phyloP scores from a whole-genome alignment of 768 basidiomycete genomes.

The Clitopilus hobsonii region DNA sequence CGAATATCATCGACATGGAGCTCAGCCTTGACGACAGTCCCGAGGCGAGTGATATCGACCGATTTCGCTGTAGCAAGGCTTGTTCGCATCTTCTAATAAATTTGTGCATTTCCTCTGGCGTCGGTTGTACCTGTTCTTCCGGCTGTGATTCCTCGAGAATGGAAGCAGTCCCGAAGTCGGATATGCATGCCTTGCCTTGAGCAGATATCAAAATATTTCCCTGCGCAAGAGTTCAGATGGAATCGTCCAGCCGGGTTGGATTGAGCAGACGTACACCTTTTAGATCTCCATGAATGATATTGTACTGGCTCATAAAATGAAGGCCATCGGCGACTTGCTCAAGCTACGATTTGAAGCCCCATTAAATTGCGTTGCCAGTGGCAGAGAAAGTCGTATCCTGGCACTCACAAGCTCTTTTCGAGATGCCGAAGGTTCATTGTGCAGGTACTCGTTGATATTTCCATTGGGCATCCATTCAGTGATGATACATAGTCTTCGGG shows the following conservation, averaged over 20 bases:
- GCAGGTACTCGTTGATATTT: conserved; percentile 14
- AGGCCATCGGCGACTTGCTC: conserved; percentile 23
- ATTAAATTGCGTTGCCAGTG: neutral
- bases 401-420: conserved; percentile 10
- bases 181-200: conserved; percentile 37
- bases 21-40: neutral
- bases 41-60: neutral
- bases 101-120: neutral
- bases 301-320: conserved; percentile 17
- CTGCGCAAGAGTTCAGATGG: neutral
- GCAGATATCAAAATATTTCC: conserved; percentile 5
- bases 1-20: neutral
- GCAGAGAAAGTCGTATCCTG: neutral
- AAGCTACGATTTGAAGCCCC: conserved; percentile 11
- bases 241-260: neutral
- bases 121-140: neutral
- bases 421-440: conserved; percentile 1
- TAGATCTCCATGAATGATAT: conserved; percentile 34
- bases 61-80: neutral
- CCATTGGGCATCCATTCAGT: conserved; percentile 27
- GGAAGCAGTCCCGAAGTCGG: neutral
- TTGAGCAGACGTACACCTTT: conserved; percentile 22
- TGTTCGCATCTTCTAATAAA: neutral
- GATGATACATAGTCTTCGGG: conserved; percentile 15
- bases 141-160: neutral